Evolutionary conservation across 345 rosid species (phyloP).

Genomic region (Capsella bursapastoris): DNA sequence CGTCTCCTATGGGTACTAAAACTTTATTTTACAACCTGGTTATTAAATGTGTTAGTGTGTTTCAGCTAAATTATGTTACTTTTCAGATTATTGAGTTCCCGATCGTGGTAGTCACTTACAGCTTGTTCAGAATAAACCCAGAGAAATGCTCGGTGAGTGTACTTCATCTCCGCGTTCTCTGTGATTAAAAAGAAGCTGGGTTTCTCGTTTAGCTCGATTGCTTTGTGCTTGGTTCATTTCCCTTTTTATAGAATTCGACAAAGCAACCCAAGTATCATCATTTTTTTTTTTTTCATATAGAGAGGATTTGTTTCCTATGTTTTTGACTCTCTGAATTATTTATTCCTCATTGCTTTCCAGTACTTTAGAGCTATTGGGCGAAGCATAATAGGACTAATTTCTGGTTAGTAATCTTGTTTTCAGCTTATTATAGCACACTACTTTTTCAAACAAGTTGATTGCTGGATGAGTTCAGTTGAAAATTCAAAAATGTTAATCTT

Average conservation of each 20-base stretch:
- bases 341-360: slow-evolving; percentile 50
- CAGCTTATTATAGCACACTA: background rate
- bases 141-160: slow-evolving; percentile 64
- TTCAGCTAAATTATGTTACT: background rate
- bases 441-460: background rate
- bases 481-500: background rate
- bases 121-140: slow-evolving; percentile 59
- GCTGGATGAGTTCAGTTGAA: slow-evolving; percentile 3
- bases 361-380: slow-evolving; percentile 63
- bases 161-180: background rate
- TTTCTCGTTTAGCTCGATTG: background rate
- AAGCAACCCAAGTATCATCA: slow-evolving; percentile 5
- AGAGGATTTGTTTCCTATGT: background rate
- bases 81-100: slow-evolving; percentile 58
- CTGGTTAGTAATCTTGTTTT: slow-evolving; percentile 58
- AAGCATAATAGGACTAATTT: slow-evolving; percentile 65
- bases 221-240: background rate
- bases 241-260: background rate
- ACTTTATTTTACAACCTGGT: background rate
- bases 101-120: slow-evolving; percentile 57
- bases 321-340: slow-evolving; percentile 4
- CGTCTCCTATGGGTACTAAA: slow-evolving; percentile 58
- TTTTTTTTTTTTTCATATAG: background rate
- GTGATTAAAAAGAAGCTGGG: background rate
- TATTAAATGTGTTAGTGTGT: background rate